phyloP scores from a whole-genome alignment of 495 filamentous ascomycete genomes.

The Penicillium paradoxum region DNA sequence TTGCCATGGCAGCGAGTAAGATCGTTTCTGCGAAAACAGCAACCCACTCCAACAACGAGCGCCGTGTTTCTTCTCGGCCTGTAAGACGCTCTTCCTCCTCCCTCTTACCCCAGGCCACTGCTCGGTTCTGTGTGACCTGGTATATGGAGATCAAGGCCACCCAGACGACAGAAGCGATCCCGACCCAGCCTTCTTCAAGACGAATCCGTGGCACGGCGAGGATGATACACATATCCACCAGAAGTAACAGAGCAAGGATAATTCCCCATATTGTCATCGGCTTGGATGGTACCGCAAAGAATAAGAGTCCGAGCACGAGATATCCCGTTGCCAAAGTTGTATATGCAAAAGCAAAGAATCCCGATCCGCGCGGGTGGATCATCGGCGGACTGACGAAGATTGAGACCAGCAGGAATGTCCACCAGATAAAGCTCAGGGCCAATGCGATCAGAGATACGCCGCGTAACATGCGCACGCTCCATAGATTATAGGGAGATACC shows the following conservation, averaged over 20 bases:
- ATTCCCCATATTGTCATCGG: slow-evolving; percentile 65
- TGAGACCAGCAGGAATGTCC: slow-evolving; percentile 78
- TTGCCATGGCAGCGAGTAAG: slow-evolving; percentile 57
- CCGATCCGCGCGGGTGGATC: slow-evolving; percentile 79
- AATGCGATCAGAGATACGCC: slow-evolving; percentile 70
- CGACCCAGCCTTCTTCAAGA: slow-evolving; percentile 84
- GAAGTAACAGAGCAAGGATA: slow-evolving; percentile 63
- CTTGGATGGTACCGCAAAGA: slow-evolving; percentile 79
- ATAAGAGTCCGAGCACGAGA: slow-evolving; percentile 70
- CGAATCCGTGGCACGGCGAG: slow-evolving; percentile 65
- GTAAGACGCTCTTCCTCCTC: slow-evolving; percentile 93
- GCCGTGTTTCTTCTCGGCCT: slow-evolving; percentile 79
- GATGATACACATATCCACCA: slow-evolving; percentile 75
- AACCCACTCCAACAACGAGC: slow-evolving; percentile 76
- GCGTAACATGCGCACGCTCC: slow-evolving; percentile 74
- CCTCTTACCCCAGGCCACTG: slow-evolving; percentile 82
- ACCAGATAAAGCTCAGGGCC: slow-evolving; percentile 77
- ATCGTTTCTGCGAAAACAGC: slow-evolving; percentile 74
- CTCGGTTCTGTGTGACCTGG: slow-evolving; percentile 57
- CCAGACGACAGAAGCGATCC: slow-evolving; percentile 80
- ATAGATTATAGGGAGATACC: slow-evolving; percentile 95
- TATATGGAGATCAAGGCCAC: slow-evolving; percentile 58
- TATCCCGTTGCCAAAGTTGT: slow-evolving; percentile 67
- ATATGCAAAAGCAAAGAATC: slow-evolving; percentile 84
- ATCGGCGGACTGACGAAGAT: slow-evolving; percentile 84